Conservation (phyloP, 495 filamentous ascomycete genomes). For the Penicillium odoratum region DNA sequence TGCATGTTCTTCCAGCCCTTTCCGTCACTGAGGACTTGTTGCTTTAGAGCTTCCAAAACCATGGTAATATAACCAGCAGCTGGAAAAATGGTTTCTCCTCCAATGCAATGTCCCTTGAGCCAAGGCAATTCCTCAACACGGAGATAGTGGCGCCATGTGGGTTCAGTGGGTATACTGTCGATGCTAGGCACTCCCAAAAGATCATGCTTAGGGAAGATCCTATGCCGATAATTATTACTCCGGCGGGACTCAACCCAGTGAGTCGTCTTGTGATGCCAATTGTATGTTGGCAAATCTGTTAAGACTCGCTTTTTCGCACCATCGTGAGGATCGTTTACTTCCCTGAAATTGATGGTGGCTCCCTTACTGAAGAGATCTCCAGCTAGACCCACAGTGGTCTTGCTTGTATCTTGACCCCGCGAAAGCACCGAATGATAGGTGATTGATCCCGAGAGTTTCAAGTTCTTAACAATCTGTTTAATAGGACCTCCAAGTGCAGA, state of each 20-base stretch:
- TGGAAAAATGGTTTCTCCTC: too few species aligned
- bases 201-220: not conserved
- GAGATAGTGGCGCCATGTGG: not conserved
- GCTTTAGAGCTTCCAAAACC: too few species aligned
- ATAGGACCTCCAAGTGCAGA: constrained; percentile 43
- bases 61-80: too few species aligned
- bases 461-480: not conserved
- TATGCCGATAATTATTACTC: not conserved
- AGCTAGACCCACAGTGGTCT: not conserved
- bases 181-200: not conserved
- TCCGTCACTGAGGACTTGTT: too few species aligned
- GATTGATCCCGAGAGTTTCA: too few species aligned
- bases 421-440: not conserved
- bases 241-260: not conserved
- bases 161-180: not conserved
- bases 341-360: not conserved
- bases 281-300: not conserved
- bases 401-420: not conserved
- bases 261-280: not conserved
- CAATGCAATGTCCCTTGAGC: not conserved
- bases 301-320: not conserved
- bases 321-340: too few species aligned
- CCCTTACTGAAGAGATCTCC: not conserved
- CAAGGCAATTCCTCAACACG: not conserved
- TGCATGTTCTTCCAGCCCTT: too few species aligned